Percentiles rank a stretch among this genome's conserved stretches.
phyloP scores from a whole-genome alignment of 2,329 filamentous ascomycete species.

The Fusarium equiseti region DNA sequence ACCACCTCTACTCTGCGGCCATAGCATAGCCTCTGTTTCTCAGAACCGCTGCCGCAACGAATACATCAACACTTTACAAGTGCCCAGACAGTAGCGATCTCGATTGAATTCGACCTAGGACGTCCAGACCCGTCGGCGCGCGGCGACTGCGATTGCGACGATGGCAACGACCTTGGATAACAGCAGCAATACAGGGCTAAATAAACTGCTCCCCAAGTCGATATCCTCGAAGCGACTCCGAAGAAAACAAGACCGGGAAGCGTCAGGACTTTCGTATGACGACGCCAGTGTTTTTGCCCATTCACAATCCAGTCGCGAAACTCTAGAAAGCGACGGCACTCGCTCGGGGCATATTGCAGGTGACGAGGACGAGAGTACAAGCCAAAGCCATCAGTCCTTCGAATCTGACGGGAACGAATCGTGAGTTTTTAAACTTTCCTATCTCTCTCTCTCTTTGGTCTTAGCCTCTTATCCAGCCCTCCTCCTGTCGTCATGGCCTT shows the following conservation, averaged over 20 bases:
- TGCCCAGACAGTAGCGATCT: constrained; percentile 18
- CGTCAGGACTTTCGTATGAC: constrained; percentile 44
- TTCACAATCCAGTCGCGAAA: constrained; percentile 56
- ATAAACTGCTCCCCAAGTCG: constrained; percentile 66
- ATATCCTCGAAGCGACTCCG: constrained; percentile 63
- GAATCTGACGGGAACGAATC: constrained; percentile 52
- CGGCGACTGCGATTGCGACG: constrained; percentile 4
- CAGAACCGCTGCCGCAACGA: constrained; percentile 14
- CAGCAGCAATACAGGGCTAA: constrained; percentile 54
- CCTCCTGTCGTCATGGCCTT: background rate
- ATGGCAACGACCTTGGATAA: constrained; percentile 41
- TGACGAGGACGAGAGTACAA: constrained; percentile 50
- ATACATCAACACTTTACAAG: constrained; percentile 27
- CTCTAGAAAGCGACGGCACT: constrained; percentile 53
- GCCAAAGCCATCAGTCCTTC: constrained; percentile 52
- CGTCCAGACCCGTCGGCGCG: background rate
- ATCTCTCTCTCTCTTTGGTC: constrained; percentile 10
- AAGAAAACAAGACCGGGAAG: constrained; percentile 60
- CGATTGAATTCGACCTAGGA: constrained; percentile 1
- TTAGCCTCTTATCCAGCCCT: background rate
- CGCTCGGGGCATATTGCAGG: constrained; percentile 50
- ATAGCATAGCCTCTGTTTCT: constrained; percentile 13
- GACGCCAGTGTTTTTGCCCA: constrained; percentile 49
- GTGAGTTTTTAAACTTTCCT: constrained; percentile 40
- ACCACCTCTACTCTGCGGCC: constrained; percentile 9